phyloP scores from a whole-genome alignment of 345 rosid species.

The Arabis hirsuta region DNA sequence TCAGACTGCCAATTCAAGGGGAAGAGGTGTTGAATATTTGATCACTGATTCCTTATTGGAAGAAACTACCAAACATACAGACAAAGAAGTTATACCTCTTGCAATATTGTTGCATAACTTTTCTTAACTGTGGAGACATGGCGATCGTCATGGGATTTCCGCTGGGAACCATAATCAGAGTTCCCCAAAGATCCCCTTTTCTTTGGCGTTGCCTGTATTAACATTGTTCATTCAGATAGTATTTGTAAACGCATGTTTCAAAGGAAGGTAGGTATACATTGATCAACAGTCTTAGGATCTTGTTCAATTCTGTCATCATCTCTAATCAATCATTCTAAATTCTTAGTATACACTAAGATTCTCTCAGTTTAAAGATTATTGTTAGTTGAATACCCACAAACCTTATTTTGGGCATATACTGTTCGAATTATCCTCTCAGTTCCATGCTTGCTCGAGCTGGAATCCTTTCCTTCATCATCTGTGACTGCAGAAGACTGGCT shows the following conservation, averaged over 20 bases:
- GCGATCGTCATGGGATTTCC: slow-evolving; percentile 49
- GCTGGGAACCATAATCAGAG: slow-evolving; percentile 43
- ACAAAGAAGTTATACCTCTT: slow-evolving; percentile 54
- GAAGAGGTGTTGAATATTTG: slow-evolving; percentile 6
- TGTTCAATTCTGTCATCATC: not conserved
- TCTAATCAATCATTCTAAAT: not conserved
- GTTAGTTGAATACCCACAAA: slow-evolving; percentile 39
- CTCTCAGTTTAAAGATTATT: slow-evolving; percentile 8
- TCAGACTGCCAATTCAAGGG: slow-evolving; percentile 61
- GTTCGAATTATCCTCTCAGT: slow-evolving; percentile 68
- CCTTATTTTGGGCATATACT: slow-evolving; percentile 80
- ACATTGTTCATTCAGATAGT: slow-evolving; percentile 3
- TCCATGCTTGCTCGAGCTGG: slow-evolving; percentile 50
- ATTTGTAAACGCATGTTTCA: not conserved
- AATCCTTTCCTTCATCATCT: slow-evolving; percentile 81
- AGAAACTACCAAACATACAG: slow-evolving; percentile 11
- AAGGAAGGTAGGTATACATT: not conserved
- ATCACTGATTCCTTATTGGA: not conserved
- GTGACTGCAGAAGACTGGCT: slow-evolving; percentile 88
- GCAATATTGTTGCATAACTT: slow-evolving; percentile 59
- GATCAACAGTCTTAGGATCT: not conserved
- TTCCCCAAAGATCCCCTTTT: slow-evolving; percentile 47
- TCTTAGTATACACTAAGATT: slow-evolving; percentile 8
- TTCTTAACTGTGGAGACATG: slow-evolving; percentile 54
- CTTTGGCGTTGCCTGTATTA: slow-evolving; percentile 58